Percentiles rank a stretch among this genome's conserved stretches.
Conservation (phyloP, 306 rosid genomes). For the Betula pendula region DNA sequence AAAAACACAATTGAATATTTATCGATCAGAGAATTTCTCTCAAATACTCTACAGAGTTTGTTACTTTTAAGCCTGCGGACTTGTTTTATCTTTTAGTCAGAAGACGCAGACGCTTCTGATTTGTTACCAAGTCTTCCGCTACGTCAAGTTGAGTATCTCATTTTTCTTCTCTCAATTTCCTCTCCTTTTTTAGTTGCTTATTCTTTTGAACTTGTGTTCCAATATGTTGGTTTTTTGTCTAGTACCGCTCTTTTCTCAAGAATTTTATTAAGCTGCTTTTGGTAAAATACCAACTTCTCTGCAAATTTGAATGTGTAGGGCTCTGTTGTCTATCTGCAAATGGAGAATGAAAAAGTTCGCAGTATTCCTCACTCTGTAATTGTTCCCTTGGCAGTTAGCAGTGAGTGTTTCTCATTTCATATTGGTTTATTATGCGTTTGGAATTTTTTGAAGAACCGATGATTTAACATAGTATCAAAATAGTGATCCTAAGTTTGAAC, state of each 20-base stretch:
- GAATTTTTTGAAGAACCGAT: not conserved
- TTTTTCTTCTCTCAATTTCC: not conserved
- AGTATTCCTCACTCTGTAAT: constrained; percentile 67
- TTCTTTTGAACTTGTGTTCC: constrained; percentile 10
- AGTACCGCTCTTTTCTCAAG: not conserved
- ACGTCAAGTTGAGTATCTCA: not conserved
- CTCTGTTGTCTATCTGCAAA: constrained; percentile 44
- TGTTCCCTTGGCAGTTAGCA: constrained; percentile 90
- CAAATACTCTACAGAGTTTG: too few species aligned
- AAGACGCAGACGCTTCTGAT: too few species aligned
- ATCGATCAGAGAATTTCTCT: too few species aligned
- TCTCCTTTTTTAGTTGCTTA: not conserved
- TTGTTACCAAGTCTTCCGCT: too few species aligned
- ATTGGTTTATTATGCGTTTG: constrained; percentile 5
- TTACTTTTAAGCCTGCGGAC: too few species aligned
- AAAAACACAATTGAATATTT: too few species aligned
- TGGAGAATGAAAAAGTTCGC: constrained; percentile 75
- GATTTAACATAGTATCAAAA: too few species aligned
- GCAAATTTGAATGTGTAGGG: constrained; percentile 47
- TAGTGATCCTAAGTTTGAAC: too few species aligned
- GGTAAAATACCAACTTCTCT: constrained; percentile 15
- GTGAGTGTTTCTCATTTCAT: constrained; percentile 42
- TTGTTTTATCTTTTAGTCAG: too few species aligned
- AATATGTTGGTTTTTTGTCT: not conserved
- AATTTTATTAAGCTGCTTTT: constrained; percentile 5